Evolutionary conservation across 768 basidiomycete species (phyloP), one percentile per base, ranked within the genome.

Genomic region (Mycena alexandri): DNA sequence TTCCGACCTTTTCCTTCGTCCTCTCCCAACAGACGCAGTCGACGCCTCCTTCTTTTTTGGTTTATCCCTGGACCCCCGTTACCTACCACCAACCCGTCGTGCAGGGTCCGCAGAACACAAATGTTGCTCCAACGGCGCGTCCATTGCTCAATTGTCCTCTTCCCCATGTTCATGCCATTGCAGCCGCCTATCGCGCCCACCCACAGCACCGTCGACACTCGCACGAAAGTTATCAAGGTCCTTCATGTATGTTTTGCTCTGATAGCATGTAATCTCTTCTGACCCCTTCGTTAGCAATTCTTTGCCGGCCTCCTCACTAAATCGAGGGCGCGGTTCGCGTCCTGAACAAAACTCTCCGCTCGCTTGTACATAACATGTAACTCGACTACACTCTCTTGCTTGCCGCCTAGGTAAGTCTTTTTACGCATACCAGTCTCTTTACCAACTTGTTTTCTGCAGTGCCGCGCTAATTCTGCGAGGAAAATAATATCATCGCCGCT

Each of bases 51-150:
- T 34, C 51, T 3, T 65, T 42, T 44, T 10, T 58, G 4, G 56
- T 58, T 5, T 65, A 58, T 43, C 63, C 63, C 2, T 65, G 63
- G 63, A 52, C 48, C 11, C n/a, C 61, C 2, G 17, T 62, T 42
- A 46, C 14, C 2, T 62, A 62, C 43, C 51, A 53, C 19, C 17
- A 54, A 13, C 61, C 61, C 6, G 42, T 54, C 51, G 52, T 9
- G 14, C 61, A 44, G 11, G 2, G 12, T 9, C 25, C 51, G 21
- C 16, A 22, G 0, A 54, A 44, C 5, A 11, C 25, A 7, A 43
- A 34, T 21, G 25, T 41, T 22, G n/a, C 36, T n/a, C 52, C 33
- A 19, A 22, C 33, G 21, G 61, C 54, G 16, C 41, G 61, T n/a
- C 11, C 17, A n/a, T 43, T 38, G 11, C 38, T 21, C 8, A 3